phyloP scores from a whole-genome alignment of 371 early-diverging fungal genomes.

The Apophysomyces variabilis region DNA sequence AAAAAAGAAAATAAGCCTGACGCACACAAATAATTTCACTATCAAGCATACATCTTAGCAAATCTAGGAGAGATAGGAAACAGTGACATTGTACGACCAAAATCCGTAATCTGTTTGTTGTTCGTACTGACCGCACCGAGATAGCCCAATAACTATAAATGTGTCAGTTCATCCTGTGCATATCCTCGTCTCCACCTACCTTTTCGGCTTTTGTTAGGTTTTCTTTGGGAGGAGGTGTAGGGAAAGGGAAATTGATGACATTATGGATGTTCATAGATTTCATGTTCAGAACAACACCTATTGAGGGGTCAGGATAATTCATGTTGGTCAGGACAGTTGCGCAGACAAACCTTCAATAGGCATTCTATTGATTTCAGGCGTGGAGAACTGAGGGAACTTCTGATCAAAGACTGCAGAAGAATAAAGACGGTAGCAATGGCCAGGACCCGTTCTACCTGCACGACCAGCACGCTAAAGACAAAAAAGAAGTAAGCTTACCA shows the following conservation, averaged over 20 bases:
- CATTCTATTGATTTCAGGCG: conserved; percentile 94
- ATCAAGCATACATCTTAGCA: conserved; percentile 80
- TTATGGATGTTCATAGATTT: conserved; percentile 95
- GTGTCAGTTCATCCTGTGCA: neutral
- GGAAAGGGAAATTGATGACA: conserved; percentile 96
- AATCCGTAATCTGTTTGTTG: conserved; percentile 77
- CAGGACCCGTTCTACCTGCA: conserved; percentile 97
- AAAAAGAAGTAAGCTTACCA: no score
- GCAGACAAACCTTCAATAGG: conserved; percentile 81
- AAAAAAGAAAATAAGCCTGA: neutral
- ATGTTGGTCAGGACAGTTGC: neutral
- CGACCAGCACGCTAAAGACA: conserved; percentile 93
- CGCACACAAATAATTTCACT: neutral
- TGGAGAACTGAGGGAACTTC: conserved; percentile 85
- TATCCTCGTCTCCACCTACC: conserved; percentile 13
- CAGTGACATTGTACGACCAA: conserved; percentile 88
- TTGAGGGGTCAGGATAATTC: neutral
- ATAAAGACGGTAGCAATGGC: conserved; percentile 97
- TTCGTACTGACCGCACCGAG: conserved; percentile 75
- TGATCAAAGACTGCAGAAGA: conserved; percentile 94
- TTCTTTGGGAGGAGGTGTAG: conserved; percentile 77
- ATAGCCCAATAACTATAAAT: conserved; percentile 58
- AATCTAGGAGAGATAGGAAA: conserved; percentile 96
- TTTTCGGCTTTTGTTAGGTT: conserved; percentile 76
- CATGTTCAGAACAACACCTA: conserved; percentile 91